phyloP scores from a whole-genome alignment of 2,329 filamentous ascomycete species.

The Colletotrichum lupini region DNA sequence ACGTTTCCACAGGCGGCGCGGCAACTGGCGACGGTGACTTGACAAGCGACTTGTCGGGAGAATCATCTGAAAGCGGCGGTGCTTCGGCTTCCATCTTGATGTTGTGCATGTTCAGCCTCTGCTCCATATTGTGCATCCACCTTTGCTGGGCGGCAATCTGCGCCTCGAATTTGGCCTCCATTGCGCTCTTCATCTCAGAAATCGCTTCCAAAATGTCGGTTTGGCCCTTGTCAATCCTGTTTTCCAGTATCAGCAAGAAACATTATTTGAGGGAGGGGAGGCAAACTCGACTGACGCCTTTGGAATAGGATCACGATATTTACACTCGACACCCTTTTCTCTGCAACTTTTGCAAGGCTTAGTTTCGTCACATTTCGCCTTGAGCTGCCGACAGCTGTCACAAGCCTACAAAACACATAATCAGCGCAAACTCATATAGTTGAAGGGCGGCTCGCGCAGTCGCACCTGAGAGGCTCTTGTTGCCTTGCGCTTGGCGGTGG shows the following conservation, averaged over 20 bases:
- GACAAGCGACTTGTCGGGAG: conserved; percentile 7
- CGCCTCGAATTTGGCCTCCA: conserved; percentile 24
- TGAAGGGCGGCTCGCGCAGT: neutral
- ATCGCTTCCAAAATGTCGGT: conserved; percentile 71
- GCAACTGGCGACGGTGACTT: conserved; percentile 8
- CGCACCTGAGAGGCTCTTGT: conserved; percentile 72
- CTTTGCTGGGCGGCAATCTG: neutral
- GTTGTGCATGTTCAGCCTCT: neutral
- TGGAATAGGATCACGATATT: conserved; percentile 90
- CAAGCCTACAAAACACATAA: conserved; percentile 73
- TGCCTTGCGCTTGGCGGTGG: conserved; percentile 69
- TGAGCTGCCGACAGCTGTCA: conserved; percentile 86
- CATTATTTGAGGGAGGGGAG: conserved; percentile 41
- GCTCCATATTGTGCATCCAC: conserved; percentile 21
- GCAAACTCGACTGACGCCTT: conserved; percentile 76
- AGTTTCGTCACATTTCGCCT: conserved; percentile 92
- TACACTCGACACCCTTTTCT: conserved; percentile 85
- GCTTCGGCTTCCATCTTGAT: conserved; percentile 33
- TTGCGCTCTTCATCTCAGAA: conserved; percentile 40
- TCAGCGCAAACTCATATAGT: conserved; percentile 18
- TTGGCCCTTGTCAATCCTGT: conserved; percentile 69
- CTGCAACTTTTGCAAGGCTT: conserved; percentile 88
- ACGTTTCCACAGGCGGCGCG: neutral
- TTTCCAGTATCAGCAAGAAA: conserved; percentile 44
- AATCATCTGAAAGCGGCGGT: neutral